phyloP scores from a whole-genome alignment of 2,329 filamentous ascomycete species.

The Scedosporium boydii region DNA sequence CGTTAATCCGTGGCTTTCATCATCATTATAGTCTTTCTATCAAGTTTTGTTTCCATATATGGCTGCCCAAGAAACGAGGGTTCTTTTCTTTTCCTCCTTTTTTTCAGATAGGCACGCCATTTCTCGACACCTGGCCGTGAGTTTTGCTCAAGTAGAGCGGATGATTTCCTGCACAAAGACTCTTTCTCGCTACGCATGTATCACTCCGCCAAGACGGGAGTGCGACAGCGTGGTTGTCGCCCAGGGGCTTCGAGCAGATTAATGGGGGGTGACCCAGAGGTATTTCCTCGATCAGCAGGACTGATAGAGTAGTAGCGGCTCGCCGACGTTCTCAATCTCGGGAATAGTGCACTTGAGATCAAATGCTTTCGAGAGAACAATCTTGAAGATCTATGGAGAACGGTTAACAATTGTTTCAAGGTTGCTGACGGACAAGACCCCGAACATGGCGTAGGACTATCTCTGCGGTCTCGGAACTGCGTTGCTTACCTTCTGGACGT shows the following conservation, averaged over 20 bases:
- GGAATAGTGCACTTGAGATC: conserved; percentile 98
- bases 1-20: conserved; percentile 6
- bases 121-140: background rate
- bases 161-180: background rate
- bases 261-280: background rate
- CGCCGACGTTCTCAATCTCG: conserved; percentile 96
- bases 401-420: background rate
- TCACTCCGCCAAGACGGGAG: background rate
- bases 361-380: conserved; percentile 96
- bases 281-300: conserved; percentile 30
- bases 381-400: conserved; percentile 83
- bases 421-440: too few species aligned
- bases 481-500: conserved; percentile 77
- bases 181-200: background rate
- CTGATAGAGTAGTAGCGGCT: conserved; percentile 88
- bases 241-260: background rate
- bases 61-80: background rate
- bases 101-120: background rate
- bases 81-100: background rate
- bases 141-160: background rate
- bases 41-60: background rate
- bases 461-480: background rate
- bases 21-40: conserved; percentile 3
- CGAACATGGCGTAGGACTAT: too few species aligned
- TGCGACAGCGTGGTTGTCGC: background rate